These are phyloP conservation scores for Talaromyces piceae DNA, from an alignment of 2,329 filamentous ascomycete genomes.

Conservation along the genomic window DNA sequence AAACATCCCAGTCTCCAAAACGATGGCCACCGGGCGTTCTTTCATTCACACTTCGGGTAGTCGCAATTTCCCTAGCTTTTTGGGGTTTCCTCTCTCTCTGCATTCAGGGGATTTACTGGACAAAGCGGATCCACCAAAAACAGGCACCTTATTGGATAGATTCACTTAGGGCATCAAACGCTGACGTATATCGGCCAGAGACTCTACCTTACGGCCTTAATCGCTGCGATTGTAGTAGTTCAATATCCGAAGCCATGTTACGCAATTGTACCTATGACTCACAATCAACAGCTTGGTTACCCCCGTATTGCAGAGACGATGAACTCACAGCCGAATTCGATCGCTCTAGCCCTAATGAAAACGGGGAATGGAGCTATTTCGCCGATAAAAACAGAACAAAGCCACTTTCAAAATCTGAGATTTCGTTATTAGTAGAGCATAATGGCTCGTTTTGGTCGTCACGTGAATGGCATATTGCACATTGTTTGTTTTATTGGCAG, in stretches of 20 bases:
- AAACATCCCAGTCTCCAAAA: too few species aligned
- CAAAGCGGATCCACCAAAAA: too few species aligned
- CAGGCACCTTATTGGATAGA: too few species aligned
- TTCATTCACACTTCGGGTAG: too few species aligned
- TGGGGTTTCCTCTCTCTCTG: too few species aligned
- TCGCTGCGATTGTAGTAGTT: constrained; percentile 21
- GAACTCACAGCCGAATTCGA: constrained; percentile 29
- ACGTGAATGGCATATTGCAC: constrained; percentile 24
- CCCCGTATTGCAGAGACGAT: constrained; percentile 25
- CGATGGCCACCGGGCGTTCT: too few species aligned
- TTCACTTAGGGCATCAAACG: too few species aligned
- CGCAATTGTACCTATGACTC: constrained; percentile 28
- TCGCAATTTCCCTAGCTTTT: too few species aligned
- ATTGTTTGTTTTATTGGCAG: constrained; percentile 30
- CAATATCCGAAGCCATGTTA: constrained; percentile 19
- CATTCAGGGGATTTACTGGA: too few species aligned
- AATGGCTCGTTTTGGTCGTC: constrained; percentile 15
- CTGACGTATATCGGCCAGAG: too few species aligned
- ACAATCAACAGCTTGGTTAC: constrained; percentile 30
- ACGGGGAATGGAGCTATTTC: constrained; percentile 28
- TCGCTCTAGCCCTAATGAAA: constrained; percentile 18
- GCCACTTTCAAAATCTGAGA: constrained; percentile 12
- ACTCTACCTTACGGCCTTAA: too few species aligned
- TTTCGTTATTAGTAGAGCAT: constrained; percentile 16
- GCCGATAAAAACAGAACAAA: constrained; percentile 19